Evolutionary conservation across 225 moss, liverwort and hornwort species (phyloP), one percentile per base, ranked within the genome.

Genomic region (Marchantia paleacea): DNA sequence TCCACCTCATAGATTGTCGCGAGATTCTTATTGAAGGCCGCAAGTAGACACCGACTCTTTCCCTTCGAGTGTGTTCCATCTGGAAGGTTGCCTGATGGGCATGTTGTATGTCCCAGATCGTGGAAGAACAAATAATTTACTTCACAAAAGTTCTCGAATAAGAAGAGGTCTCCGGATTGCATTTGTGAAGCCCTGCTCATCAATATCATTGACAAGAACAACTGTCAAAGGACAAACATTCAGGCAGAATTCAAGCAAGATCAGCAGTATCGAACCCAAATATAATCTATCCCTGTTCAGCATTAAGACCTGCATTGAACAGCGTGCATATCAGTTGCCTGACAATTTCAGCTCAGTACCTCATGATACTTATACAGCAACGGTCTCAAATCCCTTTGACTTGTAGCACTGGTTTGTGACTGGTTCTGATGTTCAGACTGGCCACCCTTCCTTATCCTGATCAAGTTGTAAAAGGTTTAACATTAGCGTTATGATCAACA

Each of bases 281-380:
- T n/a, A n/a, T n/a, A n/a, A n/a, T n/a, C 39, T 39, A 39, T 39
- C 39, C 39, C 39, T 39, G 39, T 39, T 39, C 39, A 39, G 39
- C 39, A 39, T 39, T 39, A 39, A 39, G 39, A 39, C 39, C 39
- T 39, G 5, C 39, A 39, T 39, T 39, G 39, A 39, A 39, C 39
- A 39, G 39, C 39, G 39, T 39, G 39, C 39, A 39, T 14, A 69
- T 15, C 39, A 75, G 25, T 47, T 22, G 31, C 20, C 12, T 28
- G 6, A 53, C 20, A 29, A 53, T 39, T 11, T 58, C 15, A 24
- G 57, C 4, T 25, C 10, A 55, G n/a, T 84, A 88, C 87, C 87
- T 88, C 87, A 72, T 88, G 87, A 73, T 62, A 88, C 52, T 85
- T 88, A 78, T 88, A 88, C n/a, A 88, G 81, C 20, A 88, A 24